A percentile compares a stretch with the other conserved stretches of the same genome.
Evolutionary conservation across 78 protist genomes (phyloP).

Genomic region (Fonticula alba): DNA sequence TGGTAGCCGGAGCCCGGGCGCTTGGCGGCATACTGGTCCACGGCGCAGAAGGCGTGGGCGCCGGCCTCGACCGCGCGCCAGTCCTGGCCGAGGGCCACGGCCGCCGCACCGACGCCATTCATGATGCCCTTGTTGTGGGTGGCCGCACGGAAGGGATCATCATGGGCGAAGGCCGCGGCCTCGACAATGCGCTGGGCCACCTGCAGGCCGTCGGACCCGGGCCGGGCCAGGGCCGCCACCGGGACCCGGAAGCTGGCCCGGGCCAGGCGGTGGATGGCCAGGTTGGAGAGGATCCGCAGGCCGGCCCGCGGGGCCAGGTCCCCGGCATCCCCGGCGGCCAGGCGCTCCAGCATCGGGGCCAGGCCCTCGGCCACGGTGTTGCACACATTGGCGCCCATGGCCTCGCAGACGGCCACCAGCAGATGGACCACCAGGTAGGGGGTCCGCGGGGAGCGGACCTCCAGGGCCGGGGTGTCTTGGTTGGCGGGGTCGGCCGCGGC

Average conservation of each 20-base stretch:
- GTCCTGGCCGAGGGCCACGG: constrained; percentile 29
- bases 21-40: not conserved
- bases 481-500: not conserved
- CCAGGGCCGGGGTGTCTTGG: not conserved
- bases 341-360: not conserved
- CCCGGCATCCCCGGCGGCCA: not conserved
- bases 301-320: too few relatives aligned
- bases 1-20: too few relatives aligned
- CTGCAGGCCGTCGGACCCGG: not conserved
- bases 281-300: constrained; percentile 5
- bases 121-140: constrained; percentile 22
- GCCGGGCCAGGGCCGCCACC: not conserved
- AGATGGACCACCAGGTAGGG: not conserved
- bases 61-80: constrained; percentile 18
- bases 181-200: constrained; percentile 13
- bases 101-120: constrained; percentile 29
- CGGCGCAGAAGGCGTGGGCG: not conserved
- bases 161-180: constrained; percentile 10
- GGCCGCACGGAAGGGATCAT: constrained; percentile 11
- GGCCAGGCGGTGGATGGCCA: not conserved
- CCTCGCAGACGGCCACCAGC: constrained; percentile 9
- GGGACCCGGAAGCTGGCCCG: not conserved
- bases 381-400: constrained; percentile 19
- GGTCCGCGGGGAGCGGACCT: not conserved
- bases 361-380: constrained; percentile 4